Evolutionary conservation across 768 basidiomycete species (phyloP).

Genomic region (Mrakia hoshinonis): DNA sequence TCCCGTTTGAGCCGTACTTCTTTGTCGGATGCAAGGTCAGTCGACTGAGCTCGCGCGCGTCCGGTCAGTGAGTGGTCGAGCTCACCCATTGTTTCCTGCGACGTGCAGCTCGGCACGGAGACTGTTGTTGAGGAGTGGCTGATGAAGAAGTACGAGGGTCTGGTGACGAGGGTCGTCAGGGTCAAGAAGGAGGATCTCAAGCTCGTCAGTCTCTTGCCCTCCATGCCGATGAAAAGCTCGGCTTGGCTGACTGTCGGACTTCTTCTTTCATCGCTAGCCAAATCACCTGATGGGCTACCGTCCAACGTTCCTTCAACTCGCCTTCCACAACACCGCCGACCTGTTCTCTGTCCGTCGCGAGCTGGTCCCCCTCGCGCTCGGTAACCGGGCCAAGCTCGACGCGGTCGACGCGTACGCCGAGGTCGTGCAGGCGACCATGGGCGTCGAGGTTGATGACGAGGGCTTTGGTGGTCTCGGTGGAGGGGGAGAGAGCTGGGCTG

Average conservation of each 20-base stretch:
- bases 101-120: slow-evolving; percentile 62
- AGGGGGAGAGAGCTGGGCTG: slow-evolving; percentile 21
- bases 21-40: slow-evolving; percentile 80
- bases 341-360: slow-evolving; percentile 80
- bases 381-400: slow-evolving; percentile 83
- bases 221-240: not conserved
- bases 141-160: slow-evolving; percentile 81
- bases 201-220: slow-evolving; percentile 43
- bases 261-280: slow-evolving; percentile 44
- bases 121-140: slow-evolving; percentile 91
- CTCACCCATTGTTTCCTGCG: not conserved
- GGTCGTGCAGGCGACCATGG: slow-evolving; percentile 58
- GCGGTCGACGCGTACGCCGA: slow-evolving; percentile 98
- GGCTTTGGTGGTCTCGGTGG: slow-evolving; percentile 46
- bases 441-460: slow-evolving; percentile 52
- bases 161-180: slow-evolving; percentile 66
- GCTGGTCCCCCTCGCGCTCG: slow-evolving; percentile 74
- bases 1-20: slow-evolving; percentile 91
- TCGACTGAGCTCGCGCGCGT: slow-evolving; percentile 21
- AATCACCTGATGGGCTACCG: slow-evolving; percentile 96
- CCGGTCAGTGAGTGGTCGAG: not conserved
- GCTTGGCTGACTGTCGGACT: not conserved
- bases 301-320: slow-evolving; percentile 75
- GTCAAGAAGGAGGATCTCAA: slow-evolving; percentile 88
- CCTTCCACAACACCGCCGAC: slow-evolving; percentile 88